Evolutionary conservation across 257 asterid species (phyloP), one percentile per base, ranked within the genome.

Genomic region (Solanum chiquidenum): DNA sequence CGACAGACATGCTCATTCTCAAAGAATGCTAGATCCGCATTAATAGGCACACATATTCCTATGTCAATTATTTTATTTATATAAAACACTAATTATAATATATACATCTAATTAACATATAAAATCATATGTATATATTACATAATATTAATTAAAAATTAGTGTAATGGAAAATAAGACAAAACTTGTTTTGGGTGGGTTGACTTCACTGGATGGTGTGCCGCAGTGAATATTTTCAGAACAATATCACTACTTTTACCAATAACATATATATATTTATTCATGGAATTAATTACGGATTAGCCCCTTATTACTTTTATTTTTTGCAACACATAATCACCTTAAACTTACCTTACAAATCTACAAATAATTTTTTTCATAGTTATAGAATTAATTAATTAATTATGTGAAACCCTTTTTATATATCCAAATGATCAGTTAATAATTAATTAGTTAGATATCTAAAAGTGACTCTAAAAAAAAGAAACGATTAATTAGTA

Each of bases 1-100:
- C 90, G 96, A 95, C 98, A 94, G 95, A 95, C 94, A 95, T 95
- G 79, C 96, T 93, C 94, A 95, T 94, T 95, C 98, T 91, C 83
- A 93, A 91, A 92, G 90, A 94, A 90, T 93, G 94, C 93, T 90
- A 92, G 98, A 94, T 95, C 98, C 97, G 96, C 90, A 93, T 94
- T 93, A 90, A 90, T 93, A 91, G 95, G 95, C 91, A 89, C 90
- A 89, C 93, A 90, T 25, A 64, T 23, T 64, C 64, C 64, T 55
- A 55, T 62, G 31, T 23, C 29, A 62, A 23, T 62, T 62, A 58
- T 58, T 20, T 52, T 49, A 55, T 55, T 58, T 58, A 62, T 62
- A 23, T 60, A 62, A 9, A 62, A 62, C 27, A 60, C 12, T 4
- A 60, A 60, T 9, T 60, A 62, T 58, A 58, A 49, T 58, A 58